Base-by-base conservation (phyloP, 495 filamentous ascomycete genomes). In the Parmelia sp. region DNA sequence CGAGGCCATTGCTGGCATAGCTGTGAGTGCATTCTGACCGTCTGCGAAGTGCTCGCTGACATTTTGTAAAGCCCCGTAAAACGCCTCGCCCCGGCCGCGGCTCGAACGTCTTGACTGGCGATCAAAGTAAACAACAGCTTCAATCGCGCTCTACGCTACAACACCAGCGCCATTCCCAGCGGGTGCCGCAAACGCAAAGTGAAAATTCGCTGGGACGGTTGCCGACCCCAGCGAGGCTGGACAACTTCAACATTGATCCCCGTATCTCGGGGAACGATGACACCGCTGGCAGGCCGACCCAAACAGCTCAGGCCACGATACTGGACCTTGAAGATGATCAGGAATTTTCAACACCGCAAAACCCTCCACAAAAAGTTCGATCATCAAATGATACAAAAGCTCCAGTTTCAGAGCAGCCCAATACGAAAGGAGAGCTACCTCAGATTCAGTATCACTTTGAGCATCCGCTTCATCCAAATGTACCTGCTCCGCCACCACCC, bases 1-100 rank as follows among this genome's bases (percentile, higher is more conserved):
- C 62, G 84, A 86, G 63, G 73, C 77, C 6, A 86, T 91, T 47
- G 84, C 84, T 61, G 77, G 75, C 12, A 74, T 77, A 70, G 74
- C 79, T 71, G 83, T 85, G 68, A 72, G 74, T 69, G 58, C 37
- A 23, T 45, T n/a, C 40, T 14, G 27, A 35, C 19, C 25, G 23
- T 53, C 21, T 59, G 29, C 44, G 39, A 19, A 64, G 40, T 21
- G 29, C 57, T 58, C 47, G 44, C 44, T 58, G 33, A 58, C 35
- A 27, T 29, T 59, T 17, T 29, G n/a, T 7, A 12, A 64, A 66
- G 64, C 39, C 59, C 35, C 59, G 58, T 33, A 66, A 66, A 40
- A n/a, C n/a, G 25, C 60, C 51, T 45, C 51, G 53, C 19, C 51
- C 58, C n/a, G 35, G 57, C 25, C 58, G 36, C 44, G 29, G 45